Evolutionary conservation across 2,329 filamentous ascomycete species (phyloP).

Genomic region (Hypomyces perniciosus): DNA sequence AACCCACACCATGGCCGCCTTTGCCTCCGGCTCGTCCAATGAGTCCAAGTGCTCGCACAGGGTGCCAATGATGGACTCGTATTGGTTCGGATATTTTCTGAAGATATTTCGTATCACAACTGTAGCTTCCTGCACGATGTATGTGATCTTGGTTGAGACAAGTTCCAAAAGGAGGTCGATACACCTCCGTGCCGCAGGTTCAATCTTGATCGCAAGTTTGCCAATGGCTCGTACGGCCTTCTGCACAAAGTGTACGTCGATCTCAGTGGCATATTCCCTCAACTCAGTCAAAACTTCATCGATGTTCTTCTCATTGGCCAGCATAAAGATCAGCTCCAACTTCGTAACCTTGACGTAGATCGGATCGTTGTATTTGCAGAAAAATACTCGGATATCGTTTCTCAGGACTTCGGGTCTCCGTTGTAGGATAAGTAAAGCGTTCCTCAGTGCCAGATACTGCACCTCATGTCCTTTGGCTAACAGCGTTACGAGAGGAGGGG

Average conservation of each 20-base stretch:
- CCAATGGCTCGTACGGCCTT: slow-evolving; percentile 97
- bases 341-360: slow-evolving; percentile 99
- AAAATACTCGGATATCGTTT: slow-evolving; percentile 97
- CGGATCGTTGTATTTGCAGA: slow-evolving; percentile 99
- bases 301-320: slow-evolving; percentile 92
- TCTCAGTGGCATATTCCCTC: slow-evolving; percentile 94
- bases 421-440: slow-evolving; percentile 90
- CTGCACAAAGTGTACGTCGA: slow-evolving; percentile 96
- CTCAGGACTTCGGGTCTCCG: slow-evolving; percentile 85
- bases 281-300: slow-evolving; percentile 90
- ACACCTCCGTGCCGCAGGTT: slow-evolving; percentile 82
- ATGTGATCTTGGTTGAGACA: slow-evolving; percentile 95
- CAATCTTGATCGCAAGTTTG: slow-evolving; percentile 98
- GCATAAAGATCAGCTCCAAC: slow-evolving; percentile 97
- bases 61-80: slow-evolving; percentile 94
- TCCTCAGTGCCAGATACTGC: slow-evolving; percentile 92
- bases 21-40: slow-evolving; percentile 93
- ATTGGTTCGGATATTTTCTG: slow-evolving; percentile 97
- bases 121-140: slow-evolving; percentile 97
- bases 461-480: slow-evolving; percentile 95
- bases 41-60: slow-evolving; percentile 95
- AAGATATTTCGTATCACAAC: slow-evolving; percentile 99
- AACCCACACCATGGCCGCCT: slow-evolving; percentile 98
- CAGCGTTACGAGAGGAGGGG: slow-evolving; percentile 87
- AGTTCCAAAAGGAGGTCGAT: slow-evolving; percentile 90